Conservation (phyloP, 352 stramenopile genomes). For the Globisporangium alternatum region DNA sequence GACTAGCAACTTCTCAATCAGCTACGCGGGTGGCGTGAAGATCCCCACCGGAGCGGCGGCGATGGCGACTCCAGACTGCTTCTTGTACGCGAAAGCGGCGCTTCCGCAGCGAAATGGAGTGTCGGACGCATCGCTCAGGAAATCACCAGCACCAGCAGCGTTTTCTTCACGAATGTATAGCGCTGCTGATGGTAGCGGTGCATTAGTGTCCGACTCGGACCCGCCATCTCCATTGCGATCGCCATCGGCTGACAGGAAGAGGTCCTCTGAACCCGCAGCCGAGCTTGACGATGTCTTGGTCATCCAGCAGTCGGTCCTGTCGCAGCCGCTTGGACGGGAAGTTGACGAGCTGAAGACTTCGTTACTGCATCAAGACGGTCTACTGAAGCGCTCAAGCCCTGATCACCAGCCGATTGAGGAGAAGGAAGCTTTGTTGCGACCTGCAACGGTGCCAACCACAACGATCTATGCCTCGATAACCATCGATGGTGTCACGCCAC, state of each 20-base stretch:
- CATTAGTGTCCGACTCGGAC: neutral
- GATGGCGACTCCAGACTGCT: constrained; percentile 28
- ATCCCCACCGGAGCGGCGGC: constrained; percentile 17
- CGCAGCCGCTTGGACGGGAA: constrained; percentile 23
- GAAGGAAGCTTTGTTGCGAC: neutral
- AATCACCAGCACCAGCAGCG: neutral
- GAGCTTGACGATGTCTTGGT: constrained; percentile 20
- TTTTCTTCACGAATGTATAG: neutral
- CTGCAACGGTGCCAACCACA: neutral
- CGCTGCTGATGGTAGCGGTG: neutral
- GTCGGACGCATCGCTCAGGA: neutral
- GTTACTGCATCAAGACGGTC: neutral
- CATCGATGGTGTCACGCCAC: neutral
- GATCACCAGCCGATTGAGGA: neutral
- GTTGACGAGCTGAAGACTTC: constrained; percentile 4
- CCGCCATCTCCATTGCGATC: neutral
- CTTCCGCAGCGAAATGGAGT: constrained; percentile 23
- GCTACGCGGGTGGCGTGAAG: constrained; percentile 10
- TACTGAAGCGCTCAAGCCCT: neutral
- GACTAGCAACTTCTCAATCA: neutral
- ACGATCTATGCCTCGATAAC: neutral
- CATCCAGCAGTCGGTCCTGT: constrained; percentile 32
- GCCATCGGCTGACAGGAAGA: neutral
- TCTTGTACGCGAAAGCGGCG: constrained; percentile 44
- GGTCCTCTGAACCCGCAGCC: neutral